Conservation (phyloP, 2,329 filamentous ascomycete genomes). For the Penicillium paneum region DNA sequence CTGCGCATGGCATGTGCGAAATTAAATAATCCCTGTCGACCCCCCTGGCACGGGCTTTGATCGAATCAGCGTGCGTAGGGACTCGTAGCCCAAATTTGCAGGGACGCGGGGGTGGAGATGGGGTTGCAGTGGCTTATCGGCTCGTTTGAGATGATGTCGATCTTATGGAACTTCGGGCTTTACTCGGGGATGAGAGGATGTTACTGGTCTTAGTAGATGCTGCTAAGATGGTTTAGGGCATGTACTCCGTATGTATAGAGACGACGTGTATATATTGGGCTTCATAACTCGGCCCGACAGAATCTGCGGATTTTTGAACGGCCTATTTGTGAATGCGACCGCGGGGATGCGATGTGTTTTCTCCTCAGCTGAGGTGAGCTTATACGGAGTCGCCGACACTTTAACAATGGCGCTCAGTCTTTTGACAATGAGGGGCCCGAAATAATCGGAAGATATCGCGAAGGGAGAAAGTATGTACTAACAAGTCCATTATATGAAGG, state of each 20-base stretch:
- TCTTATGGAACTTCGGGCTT: background rate
- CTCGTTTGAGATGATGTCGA: slow-evolving; percentile 7
- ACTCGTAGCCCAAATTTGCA: slow-evolving; percentile 5
- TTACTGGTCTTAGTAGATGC: background rate
- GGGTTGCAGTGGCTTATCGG: background rate
- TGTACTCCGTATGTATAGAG: background rate
- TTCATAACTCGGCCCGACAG: background rate
- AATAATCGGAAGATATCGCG: background rate
- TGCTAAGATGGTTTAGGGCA: background rate
- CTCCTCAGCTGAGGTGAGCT: background rate
- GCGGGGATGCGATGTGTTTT: background rate
- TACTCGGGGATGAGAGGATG: background rate
- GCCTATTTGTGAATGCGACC: background rate
- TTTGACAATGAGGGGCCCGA: background rate
- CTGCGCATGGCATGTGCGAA: background rate
- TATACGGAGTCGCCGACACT: background rate
- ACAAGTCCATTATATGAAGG: background rate
- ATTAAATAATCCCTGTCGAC: background rate
- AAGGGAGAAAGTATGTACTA: no score
- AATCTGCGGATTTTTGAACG: background rate
- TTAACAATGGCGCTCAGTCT: background rate
- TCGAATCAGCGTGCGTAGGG: slow-evolving; percentile 1
- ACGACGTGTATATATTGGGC: background rate
- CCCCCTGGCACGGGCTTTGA: background rate
- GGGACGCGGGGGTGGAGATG: slow-evolving; percentile 1